These are phyloP conservation scores for Canavalia gladiata DNA, from an alignment of 306 rosid genomes.

Conservation along the genomic window DNA sequence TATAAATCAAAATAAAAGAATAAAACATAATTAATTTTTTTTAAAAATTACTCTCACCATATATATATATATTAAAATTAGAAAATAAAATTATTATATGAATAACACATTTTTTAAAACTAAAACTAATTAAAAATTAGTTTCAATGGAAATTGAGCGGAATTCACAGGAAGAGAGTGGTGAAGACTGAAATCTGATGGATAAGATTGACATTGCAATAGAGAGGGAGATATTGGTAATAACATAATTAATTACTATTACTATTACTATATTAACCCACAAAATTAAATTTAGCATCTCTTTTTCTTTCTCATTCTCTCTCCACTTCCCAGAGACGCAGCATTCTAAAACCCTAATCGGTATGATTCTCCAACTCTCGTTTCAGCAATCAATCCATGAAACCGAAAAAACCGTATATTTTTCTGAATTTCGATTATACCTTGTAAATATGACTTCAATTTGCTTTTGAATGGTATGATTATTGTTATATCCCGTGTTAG, in stretches of 20 bases:
- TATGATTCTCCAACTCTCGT: slow-evolving; percentile 44
- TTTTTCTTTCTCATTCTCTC: slow-evolving; percentile 23
- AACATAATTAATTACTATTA: not conserved
- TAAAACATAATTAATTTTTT: no score
- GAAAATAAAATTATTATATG: no score
- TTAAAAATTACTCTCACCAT: no score
- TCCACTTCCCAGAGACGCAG: slow-evolving; percentile 37
- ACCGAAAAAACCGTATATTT: not conserved
- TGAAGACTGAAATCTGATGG: no score
- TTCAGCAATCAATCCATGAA: slow-evolving; percentile 6
- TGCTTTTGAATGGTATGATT: slow-evolving; percentile 14
- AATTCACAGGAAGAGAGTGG: no score
- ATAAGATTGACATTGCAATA: no score
- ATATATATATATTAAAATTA: no score
- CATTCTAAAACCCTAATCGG: slow-evolving; percentile 55
- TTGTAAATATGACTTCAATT: slow-evolving; percentile 28
- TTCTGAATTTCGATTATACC: not conserved
- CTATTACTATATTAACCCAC: not conserved
- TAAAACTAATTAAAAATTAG: no score
- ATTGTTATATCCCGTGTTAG: slow-evolving; percentile 2
- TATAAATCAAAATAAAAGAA: no score
- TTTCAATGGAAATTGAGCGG: no score
- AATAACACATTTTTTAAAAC: no score
- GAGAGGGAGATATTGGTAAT: slow-evolving; percentile 1
- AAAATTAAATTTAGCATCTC: slow-evolving; percentile 28